Evolutionary conservation across 192 early-diverging fungal genomes (phyloP), one percentile per base, ranked within the genome.

Genomic region (Cetraspora pellucida): DNA sequence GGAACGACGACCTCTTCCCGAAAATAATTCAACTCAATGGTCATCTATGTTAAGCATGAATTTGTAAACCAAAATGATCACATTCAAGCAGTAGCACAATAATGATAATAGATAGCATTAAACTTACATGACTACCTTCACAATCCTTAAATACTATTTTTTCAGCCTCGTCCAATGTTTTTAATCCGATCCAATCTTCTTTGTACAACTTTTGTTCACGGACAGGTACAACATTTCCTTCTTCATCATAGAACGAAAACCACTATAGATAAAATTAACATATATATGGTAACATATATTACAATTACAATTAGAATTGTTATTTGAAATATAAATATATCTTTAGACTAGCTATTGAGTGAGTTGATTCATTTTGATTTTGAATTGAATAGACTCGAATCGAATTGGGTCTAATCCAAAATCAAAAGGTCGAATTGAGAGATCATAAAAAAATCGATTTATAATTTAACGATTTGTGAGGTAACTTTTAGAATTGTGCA

Each of bases 151-250:
- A 90, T 25, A 79, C 58, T 0, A 90, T 75, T 47, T 79, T 80
- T 43, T 79, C 80, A 43, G 76, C 73, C 31, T 89, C 69, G 19
- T 90, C 83, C 45, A 94, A 79, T 43, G 71, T 77, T 46, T 85
- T 83, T 55, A 94, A 76, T 0, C 93, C 93, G 1, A 94, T 78
- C 88, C 91, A 88, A 82, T 94, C 91, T 59, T 93, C 83, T 17
- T 72, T 81, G 78, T 92, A 94, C 65, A 92, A 66, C 2, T 81
- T 79, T 50, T 89, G 88, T 46, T 91, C 82, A 17, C 84, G 72
- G 27, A 95, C 49, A 1, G 82, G 80, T 19, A 90, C 64, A 9
- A 89, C 72, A 28, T 83, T 77, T 2, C 85, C 87, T 10, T 88
- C 68, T 7, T 84, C 82, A 46, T 92, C 86, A 37, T 87, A 79